Percentiles rank a stretch among this genome's conserved stretches.
Evolutionary conservation across 1,139 yeast species (phyloP).

Genomic region (Zygosaccharomyces sapae): DNA sequence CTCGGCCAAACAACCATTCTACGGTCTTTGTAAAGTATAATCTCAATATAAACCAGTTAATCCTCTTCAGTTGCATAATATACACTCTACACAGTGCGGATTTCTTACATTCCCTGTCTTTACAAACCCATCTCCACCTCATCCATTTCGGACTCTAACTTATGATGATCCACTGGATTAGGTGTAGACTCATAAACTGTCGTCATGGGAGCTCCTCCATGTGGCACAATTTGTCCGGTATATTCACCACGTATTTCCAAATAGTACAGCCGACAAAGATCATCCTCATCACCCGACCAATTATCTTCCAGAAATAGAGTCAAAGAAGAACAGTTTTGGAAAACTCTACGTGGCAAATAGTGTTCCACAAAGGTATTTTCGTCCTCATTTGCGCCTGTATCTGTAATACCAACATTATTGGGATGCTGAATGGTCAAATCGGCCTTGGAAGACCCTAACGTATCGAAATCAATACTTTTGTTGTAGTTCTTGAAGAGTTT

Average conservation of each 20-base stretch:
- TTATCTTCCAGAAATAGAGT: conserved; percentile 65
- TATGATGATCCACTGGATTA: conserved; percentile 83
- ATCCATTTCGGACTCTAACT: conserved; percentile 32
- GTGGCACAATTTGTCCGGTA: conserved; percentile 42
- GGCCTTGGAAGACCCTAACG: conserved; percentile 49
- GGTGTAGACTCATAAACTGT: conserved; percentile 87
- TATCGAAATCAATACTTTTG: conserved; percentile 65
- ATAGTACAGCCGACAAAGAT: conserved; percentile 56
- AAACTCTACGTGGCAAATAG: conserved; percentile 67
- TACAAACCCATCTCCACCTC: conserved; percentile 17
- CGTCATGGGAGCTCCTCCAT: conserved; percentile 50
- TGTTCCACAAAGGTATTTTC: conserved; percentile 74
- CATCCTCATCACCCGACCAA: conserved; percentile 55
- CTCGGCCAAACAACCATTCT: conserved; percentile 31
- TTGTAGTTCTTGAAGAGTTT: conserved; percentile 67
- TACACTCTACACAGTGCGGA: too few species aligned
- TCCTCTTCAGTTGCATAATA: not conserved
- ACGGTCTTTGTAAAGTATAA: not conserved
- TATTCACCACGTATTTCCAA: conserved; percentile 82
- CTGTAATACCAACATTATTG: conserved; percentile 46
- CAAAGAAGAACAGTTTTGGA: conserved; percentile 65
- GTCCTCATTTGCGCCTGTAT: conserved; percentile 37
- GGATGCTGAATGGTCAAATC: conserved; percentile 61
- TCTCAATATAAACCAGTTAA: not conserved
- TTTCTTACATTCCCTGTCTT: too few species aligned